These are phyloP conservation scores for fission yeast (Schizosaccharomyces pombe) DNA, from an alignment of 805 yeast genomes.

Conservation along the genomic window DNA sequence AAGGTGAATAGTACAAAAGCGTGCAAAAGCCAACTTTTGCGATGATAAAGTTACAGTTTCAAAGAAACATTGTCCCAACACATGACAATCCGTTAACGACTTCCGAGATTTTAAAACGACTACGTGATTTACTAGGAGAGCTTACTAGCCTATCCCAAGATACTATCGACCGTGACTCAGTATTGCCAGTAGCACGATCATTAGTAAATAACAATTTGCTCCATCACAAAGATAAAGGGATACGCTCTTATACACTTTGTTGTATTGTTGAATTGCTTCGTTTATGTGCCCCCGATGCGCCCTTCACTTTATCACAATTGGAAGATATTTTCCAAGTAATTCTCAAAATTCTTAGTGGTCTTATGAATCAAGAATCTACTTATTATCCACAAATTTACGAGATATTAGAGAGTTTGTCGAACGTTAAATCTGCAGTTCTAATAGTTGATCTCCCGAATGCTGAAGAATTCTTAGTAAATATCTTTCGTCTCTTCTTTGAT, in stretches of 20 bases:
- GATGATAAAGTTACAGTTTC: not conserved
- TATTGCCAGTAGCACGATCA: conserved; percentile 26
- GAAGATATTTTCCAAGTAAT: conserved; percentile 38
- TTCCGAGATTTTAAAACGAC: not conserved
- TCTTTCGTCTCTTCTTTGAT: conserved; percentile 43
- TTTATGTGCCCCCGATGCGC: conserved; percentile 75
- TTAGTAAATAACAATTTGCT: conserved; percentile 36
- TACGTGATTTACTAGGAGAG: conserved; percentile 32
- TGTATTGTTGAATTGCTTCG: conserved; percentile 55
- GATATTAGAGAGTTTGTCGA: conserved; percentile 43
- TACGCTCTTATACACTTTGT: conserved; percentile 47
- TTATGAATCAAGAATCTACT: conserved; percentile 29
- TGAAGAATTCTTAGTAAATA: conserved; percentile 25
- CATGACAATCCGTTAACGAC: not conserved
- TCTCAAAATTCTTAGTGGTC: conserved; percentile 33
- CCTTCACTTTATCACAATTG: conserved; percentile 43
- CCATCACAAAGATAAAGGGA: conserved; percentile 38
- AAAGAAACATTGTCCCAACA: not conserved
- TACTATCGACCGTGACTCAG: conserved; percentile 23
- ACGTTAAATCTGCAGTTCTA: conserved; percentile 48
- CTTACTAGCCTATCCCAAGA: conserved; percentile 42
- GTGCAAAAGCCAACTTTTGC: not conserved
- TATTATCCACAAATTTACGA: conserved; percentile 41
- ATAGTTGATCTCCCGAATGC: conserved; percentile 52
- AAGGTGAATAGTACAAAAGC: no score